A percentile compares a stretch with the other conserved stretches of the same genome.
phyloP scores from a whole-genome alignment of 2,329 filamentous ascomycete species.

The Cercospora berteroae region DNA sequence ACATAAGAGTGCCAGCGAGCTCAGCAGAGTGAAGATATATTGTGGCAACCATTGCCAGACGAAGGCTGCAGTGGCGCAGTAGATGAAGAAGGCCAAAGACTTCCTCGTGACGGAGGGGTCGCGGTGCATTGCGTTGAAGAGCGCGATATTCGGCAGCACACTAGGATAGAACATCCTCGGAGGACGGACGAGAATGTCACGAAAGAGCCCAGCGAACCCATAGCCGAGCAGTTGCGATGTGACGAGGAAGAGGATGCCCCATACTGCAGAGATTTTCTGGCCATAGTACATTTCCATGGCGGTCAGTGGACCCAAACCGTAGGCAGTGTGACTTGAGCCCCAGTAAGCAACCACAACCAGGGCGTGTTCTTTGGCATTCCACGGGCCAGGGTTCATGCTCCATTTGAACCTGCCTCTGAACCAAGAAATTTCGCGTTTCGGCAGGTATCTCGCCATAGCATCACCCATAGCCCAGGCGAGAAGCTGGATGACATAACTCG shows the following conservation, averaged over 20 bases:
- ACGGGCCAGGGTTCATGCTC: conserved; percentile 37
- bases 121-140: conserved; percentile 24
- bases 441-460: conserved; percentile 22
- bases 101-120: conserved; percentile 18
- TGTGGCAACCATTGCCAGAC: conserved; percentile 37
- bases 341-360: conserved; percentile 38
- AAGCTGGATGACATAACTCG: conserved; percentile 15
- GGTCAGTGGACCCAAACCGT: conserved; percentile 19
- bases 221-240: conserved; percentile 59
- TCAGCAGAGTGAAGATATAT: conserved; percentile 35
- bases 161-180: conserved; percentile 84
- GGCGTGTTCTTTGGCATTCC: conserved; percentile 40
- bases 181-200: conserved; percentile 76
- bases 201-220: conserved; percentile 75
- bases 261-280: conserved; percentile 12
- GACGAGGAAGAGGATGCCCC: conserved; percentile 20
- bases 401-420: conserved; percentile 33
- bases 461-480: conserved; percentile 22
- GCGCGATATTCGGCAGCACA: conserved; percentile 14
- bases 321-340: conserved; percentile 24
- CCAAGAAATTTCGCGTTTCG: conserved; percentile 26
- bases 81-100: conserved; percentile 15
- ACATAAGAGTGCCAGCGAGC: conserved; percentile 33
- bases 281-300: conserved; percentile 23
- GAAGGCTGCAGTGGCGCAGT: conserved; percentile 27